These are phyloP conservation scores for Paxillus rubicundulus DNA, from an alignment of 768 basidiomycete genomes.

Conservation along the genomic window DNA sequence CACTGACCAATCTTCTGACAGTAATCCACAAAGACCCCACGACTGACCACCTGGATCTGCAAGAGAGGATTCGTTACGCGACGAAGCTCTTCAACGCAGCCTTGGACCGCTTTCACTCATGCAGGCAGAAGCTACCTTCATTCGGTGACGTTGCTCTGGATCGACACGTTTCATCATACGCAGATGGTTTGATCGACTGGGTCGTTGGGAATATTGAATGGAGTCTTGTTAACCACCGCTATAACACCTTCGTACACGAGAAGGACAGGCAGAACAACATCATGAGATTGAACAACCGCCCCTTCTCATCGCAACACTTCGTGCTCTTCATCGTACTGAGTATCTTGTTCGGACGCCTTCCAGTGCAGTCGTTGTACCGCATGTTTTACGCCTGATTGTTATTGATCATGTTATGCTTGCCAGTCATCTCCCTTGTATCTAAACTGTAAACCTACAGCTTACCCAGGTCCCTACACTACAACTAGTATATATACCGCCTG, in stretches of 20 bases:
- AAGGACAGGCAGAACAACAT: constrained; percentile 21
- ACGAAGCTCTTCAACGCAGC: constrained; percentile 19
- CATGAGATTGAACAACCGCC: constrained; percentile 14
- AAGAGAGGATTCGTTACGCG: constrained; percentile 21
- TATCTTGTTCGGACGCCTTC: constrained; percentile 5
- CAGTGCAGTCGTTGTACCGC: neutral
- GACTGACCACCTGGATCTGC: constrained; percentile 23
- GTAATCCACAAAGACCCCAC: constrained; percentile 25
- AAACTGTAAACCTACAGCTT: too few species aligned
- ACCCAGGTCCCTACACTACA: too few species aligned
- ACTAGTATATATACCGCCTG: too few species aligned
- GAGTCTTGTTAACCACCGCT: constrained; percentile 27
- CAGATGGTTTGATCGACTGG: constrained; percentile 29
- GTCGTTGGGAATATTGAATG: constrained; percentile 25
- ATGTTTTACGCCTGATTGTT: neutral
- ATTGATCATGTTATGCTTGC: neutral
- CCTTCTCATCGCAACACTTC: constrained; percentile 1
- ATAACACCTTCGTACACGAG: constrained; percentile 21
- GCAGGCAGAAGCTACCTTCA: constrained; percentile 19
- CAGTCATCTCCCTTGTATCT: too few species aligned
- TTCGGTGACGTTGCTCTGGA: constrained; percentile 15
- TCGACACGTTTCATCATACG: constrained; percentile 17
- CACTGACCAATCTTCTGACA: constrained; percentile 27
- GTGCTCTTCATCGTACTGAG: constrained; percentile 6
- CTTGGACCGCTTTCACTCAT: constrained; percentile 21